Evolutionary conservation across 139 green algal genomes (phyloP), one percentile per base, ranked within the genome.

Genomic region (Chlorella vulgaris): DNA sequence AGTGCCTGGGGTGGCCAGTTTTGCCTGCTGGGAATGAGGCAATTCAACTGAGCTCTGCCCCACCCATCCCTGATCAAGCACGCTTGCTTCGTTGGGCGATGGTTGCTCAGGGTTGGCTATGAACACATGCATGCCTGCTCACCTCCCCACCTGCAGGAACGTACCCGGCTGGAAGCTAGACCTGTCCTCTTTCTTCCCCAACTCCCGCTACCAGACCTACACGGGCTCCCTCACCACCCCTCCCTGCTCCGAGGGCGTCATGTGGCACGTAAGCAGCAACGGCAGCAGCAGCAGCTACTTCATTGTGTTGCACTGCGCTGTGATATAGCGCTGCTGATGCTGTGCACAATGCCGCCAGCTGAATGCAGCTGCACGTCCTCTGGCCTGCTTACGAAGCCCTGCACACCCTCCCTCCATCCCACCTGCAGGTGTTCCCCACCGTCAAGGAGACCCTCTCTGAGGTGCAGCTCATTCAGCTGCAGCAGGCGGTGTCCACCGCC

Each of bases 221-320:
- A 60, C 43, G 47, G 86, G 86, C 62, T 74, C 47, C 74, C 85
- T 92, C 1, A 92, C 89, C 83, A 92, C 89, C 10, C 89, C 89
- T 24, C 89, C 89, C 50, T 92, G 89, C 87, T 84, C 77, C 19
- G 83, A 92, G 83, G 86, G 89, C 50, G 83, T 92, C 39, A 82
- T 88, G 69, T 92, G 89, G 89, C 82, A 88, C 53, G 85, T 92
- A 61, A 79, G 73, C 68, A n/a, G 5, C 18, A 8, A 65, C n/a
- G 18, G 5, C 55, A 31, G 55, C 10, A 58, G 13, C 15, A 15
- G 13, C 15, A 15, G 15, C 13, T 15, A 24, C 13, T 15, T 58
- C 47, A 58, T 58, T 58, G 47, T 58, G 47, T 58, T 58, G 47
- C 15, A 15, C 47, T 58, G 47, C 15, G 47, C 47, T 58, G 47